Evolutionary conservation across 169 alveolate species (phyloP), one percentile per base, ranked within the genome.

Genomic region (Plasmodium malariae): DNA sequence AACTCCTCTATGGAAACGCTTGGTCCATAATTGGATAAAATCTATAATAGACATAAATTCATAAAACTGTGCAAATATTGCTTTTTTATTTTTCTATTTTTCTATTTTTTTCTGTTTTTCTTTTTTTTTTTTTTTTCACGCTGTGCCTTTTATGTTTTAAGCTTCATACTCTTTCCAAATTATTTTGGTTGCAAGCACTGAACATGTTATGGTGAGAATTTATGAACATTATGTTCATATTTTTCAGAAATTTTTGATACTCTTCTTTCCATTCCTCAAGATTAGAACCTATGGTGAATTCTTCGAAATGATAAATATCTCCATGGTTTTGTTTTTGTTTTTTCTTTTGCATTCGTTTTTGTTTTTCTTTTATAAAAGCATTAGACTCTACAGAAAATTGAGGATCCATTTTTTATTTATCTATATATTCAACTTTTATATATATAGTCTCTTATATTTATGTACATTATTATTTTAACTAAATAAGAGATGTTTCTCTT

Each of bases 21-120:
- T 40, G 83, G 24, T 43, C 71, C 85, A 28, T 83, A 83, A 67
- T 83, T 30, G 5, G 73, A 51, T 32, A 83, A 70, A 57, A 83
- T 70, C 91, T 83, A 59, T 26, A 83, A 49, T 37, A 37, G 51
- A 36, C 54, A 51, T 67, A 83, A 57, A 71, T 83, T 49, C 48
- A 40, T 28, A 45, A 55, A 45, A 28, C 17, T 71, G 14, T 48
- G 7, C 17, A 14, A 26, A 49, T 11, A 19, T 54, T 51, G 11
- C 40, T 73, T 17, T n/a, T 26, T 3, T 21, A 49, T 6, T 59
- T 24, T 43, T 43, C n/a, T 17, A 68, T 68, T 1, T 68, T 17
- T 9, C 34, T 28, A 14, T 19, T n/a, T 51, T 4, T 71, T 17
- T 48, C 19, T 24, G 6, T 55, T 11, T 28, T 34, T 51, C 30